These are phyloP conservation scores for Russula dissimulans DNA, from an alignment of 768 basidiomycete genomes.

Conservation along the genomic window DNA sequence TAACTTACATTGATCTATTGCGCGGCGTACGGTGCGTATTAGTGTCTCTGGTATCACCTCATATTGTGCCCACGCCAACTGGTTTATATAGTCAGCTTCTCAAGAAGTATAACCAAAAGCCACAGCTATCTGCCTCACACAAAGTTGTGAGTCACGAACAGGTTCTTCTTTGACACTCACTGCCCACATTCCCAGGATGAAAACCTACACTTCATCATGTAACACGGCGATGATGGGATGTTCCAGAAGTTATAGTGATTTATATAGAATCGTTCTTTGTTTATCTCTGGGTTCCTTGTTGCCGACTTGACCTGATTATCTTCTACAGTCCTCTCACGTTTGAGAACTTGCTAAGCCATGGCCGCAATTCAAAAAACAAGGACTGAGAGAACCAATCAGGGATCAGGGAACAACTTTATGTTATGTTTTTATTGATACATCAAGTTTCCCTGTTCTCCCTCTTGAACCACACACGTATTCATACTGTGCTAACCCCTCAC, in stretches of 20 bases:
- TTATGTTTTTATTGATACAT: no score
- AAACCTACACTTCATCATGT: constrained; percentile 4
- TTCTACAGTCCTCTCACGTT: no score
- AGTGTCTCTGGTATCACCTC: background rate
- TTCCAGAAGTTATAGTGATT: background rate
- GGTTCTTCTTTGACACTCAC: background rate
- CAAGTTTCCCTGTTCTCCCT: no score
- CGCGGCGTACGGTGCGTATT: constrained; percentile 10
- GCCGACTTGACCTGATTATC: no score
- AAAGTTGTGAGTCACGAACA: constrained; percentile 38
- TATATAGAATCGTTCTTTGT: no score
- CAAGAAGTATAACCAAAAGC: constrained; percentile 56
- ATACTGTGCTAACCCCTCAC: no score
- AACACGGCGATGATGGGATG: background rate
- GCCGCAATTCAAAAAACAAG: no score
- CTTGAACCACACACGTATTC: no score
- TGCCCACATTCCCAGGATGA: background rate
- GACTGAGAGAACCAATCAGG: no score
- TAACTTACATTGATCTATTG: constrained; percentile 14
- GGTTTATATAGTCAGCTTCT: constrained; percentile 37
- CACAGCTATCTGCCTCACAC: constrained; percentile 67
- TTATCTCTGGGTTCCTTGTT: no score
- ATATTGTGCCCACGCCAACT: background rate
- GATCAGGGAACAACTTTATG: no score
- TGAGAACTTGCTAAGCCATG: no score